phyloP scores from a whole-genome alignment of 2,329 filamentous ascomycete genomes.

The Endothia cerciana region DNA sequence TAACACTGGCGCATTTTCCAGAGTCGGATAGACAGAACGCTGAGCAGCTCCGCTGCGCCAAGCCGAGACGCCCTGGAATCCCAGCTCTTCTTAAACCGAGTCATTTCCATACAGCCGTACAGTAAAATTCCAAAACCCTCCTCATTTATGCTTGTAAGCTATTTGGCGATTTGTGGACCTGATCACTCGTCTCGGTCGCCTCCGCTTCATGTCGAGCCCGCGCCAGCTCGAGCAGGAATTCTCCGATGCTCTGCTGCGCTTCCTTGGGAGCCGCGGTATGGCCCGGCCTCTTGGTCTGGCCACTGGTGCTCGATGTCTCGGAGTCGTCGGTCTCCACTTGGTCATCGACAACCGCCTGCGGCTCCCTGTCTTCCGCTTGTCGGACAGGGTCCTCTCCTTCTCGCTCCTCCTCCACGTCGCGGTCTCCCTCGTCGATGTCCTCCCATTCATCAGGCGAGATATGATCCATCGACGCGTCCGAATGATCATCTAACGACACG shows the following conservation, averaged over 20 bases:
- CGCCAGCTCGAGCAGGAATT: background rate
- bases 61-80: conserved; percentile 1
- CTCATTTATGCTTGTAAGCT: background rate
- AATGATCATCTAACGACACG: conserved; percentile 25
- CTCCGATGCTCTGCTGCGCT: background rate
- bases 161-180: conserved; percentile 1
- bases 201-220: background rate
- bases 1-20: background rate
- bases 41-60: conserved; percentile 15
- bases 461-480: conserved; percentile 19
- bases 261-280: background rate
- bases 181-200: background rate
- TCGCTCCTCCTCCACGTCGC: background rate
- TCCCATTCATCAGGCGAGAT: conserved; percentile 26
- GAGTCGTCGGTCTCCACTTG: conserved; percentile 22
- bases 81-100: conserved; percentile 25
- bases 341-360: conserved; percentile 10
- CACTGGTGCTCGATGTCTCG: background rate
- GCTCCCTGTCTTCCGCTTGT: conserved; percentile 27
- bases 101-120: conserved; percentile 25
- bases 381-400: conserved; percentile 20
- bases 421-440: conserved; percentile 17
- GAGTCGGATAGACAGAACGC: conserved; percentile 8
- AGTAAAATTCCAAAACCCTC: conserved; percentile 14
- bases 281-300: background rate